These are phyloP conservation scores for Umbilicus rupestris DNA, from an alignment of 164 flowering plant genomes.

Conservation along the genomic window DNA sequence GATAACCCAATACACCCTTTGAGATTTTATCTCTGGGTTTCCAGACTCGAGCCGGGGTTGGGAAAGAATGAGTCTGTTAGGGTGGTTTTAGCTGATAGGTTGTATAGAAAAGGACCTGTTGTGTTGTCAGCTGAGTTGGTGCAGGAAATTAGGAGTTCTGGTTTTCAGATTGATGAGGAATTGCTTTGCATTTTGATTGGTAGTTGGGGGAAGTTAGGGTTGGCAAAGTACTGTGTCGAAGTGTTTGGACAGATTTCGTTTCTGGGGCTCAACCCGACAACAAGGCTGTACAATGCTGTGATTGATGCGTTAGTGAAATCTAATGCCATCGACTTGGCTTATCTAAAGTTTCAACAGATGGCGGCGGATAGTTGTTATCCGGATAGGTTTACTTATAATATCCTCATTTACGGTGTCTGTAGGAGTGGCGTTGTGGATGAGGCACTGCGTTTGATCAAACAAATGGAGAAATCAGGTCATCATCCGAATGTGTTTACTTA, in stretches of 20 bases:
- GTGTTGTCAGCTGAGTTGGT: conserved; percentile 60
- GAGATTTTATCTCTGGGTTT: conserved; percentile 74
- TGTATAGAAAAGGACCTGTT: conserved; percentile 70
- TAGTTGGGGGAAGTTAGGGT: conserved; percentile 91
- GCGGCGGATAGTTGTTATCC: conserved; percentile 59
- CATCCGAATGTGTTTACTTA: conserved; percentile 72
- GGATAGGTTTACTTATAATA: conserved; percentile 84
- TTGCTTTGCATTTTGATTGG: conserved; percentile 63
- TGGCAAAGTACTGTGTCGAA: conserved; percentile 71
- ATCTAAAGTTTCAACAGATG: conserved; percentile 91
- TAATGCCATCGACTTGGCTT: conserved; percentile 80
- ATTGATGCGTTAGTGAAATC: conserved; percentile 80
- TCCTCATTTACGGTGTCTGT: conserved; percentile 86
- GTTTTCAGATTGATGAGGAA: conserved; percentile 46
- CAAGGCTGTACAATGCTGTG: conserved; percentile 81
- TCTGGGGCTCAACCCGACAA: conserved; percentile 59
- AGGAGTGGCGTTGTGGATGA: conserved; percentile 79
- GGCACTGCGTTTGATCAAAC: conserved; percentile 73
- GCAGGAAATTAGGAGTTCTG: conserved; percentile 40
- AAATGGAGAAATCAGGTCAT: conserved; percentile 58
- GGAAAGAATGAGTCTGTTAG: conserved; percentile 36
- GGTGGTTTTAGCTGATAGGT: conserved; percentile 36
- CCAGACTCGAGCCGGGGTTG: conserved; percentile 24
- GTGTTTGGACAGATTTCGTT: conserved; percentile 77
- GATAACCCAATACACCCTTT: conserved; percentile 47